A percentile compares a stretch with the other conserved stretches of the same genome.
Conservation (phyloP, 768 basidiomycete genomes). For the Rhodotorula paludigena region DNA sequence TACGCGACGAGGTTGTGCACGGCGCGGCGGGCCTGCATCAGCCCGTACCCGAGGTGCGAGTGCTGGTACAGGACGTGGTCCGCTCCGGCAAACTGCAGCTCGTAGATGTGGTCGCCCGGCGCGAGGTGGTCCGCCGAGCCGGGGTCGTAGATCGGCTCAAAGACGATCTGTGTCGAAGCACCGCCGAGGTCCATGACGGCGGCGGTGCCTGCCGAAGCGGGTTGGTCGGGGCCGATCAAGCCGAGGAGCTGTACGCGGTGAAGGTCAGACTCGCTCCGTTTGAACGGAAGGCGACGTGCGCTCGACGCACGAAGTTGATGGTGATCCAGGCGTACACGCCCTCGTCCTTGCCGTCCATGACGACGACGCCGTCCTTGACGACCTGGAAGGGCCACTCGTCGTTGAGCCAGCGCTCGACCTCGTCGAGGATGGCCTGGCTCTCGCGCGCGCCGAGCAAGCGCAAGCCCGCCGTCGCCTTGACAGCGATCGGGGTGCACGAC, state of each 20-base stretch:
- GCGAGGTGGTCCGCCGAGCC: constrained; percentile 52
- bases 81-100: constrained; percentile 66
- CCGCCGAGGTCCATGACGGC: constrained; percentile 96
- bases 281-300: background rate
- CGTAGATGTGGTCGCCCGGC: constrained; percentile 89
- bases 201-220: constrained; percentile 57
- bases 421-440: constrained; percentile 66
- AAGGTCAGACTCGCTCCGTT: background rate
- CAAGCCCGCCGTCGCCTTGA: constrained; percentile 88
- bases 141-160: constrained; percentile 67
- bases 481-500: constrained; percentile 76
- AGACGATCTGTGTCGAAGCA: constrained; percentile 95
- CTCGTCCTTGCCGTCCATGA: constrained; percentile 95
- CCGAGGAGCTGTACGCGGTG: constrained; percentile 54
- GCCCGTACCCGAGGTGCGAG: constrained; percentile 92
- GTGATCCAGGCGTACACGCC: constrained; percentile 98
- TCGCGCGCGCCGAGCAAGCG: constrained; percentile 62
- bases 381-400: constrained; percentile 64
- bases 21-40: constrained; percentile 77
- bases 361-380: constrained; percentile 63
- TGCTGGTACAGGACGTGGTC: constrained; percentile 85
- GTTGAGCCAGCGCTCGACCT: constrained; percentile 61
- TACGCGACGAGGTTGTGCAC: constrained; percentile 90
- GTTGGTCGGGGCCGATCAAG: constrained; percentile 60
- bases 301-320: constrained; percentile 64